Conservation (phyloP, 306 rosid genomes). For the Dryas drummondii region DNA sequence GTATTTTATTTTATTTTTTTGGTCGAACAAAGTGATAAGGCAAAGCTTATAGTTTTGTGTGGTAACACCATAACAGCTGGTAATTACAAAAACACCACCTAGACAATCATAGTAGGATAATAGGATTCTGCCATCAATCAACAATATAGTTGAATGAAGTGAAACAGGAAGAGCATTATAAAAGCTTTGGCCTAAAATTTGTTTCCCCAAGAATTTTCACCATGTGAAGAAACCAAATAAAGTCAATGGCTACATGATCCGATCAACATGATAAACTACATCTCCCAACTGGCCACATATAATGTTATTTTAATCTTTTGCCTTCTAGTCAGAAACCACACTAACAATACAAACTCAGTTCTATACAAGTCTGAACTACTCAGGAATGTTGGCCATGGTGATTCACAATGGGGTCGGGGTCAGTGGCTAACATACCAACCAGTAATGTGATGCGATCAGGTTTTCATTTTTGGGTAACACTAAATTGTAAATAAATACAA, state of each 20-base stretch:
- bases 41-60: not conserved
- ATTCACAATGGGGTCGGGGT: not conserved
- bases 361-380: not conserved
- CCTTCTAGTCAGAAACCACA: slow-evolving; percentile 4
- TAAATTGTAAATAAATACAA: not conserved
- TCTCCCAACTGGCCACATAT: not conserved
- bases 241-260: slow-evolving; percentile 1
- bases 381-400: slow-evolving; percentile 18
- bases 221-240: slow-evolving; percentile 10
- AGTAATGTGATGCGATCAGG: no score
- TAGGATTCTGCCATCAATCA: not conserved
- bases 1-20: not conserved
- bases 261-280: not conserved
- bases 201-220: slow-evolving; percentile 11
- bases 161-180: not conserved
- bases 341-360: not conserved
- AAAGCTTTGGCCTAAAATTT: not conserved
- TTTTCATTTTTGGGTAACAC: not conserved
- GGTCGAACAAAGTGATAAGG: no score
- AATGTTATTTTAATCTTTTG: not conserved
- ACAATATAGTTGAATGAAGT: not conserved
- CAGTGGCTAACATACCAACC: not conserved
- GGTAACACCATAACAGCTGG: not conserved
- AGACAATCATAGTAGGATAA: not conserved
- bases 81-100: slow-evolving; percentile 10